Evolutionary conservation across 1,139 yeast genomes (phyloP).

Genomic region (Geotrichum fermentans): DNA sequence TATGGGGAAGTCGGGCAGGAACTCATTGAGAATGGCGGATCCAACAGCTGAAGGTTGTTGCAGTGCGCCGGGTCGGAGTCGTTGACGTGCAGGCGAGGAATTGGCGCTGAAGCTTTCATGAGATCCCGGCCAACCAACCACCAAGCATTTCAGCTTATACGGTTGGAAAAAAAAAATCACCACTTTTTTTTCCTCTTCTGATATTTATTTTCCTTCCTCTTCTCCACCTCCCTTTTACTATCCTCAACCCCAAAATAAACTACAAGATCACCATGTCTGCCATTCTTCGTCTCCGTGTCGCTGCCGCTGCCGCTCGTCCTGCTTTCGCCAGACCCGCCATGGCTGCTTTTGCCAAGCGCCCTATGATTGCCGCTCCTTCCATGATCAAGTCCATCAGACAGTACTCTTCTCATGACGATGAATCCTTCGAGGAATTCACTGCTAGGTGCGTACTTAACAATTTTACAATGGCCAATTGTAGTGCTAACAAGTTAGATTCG

Average conservation of each 20-base stretch:
- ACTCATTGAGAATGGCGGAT: too few relatives aligned
- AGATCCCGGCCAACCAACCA: slow-evolving; percentile 17
- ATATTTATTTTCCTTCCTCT: background rate
- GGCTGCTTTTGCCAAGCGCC: slow-evolving; percentile 24
- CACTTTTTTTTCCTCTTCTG: background rate
- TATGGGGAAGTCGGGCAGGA: too few relatives aligned
- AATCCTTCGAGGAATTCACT: slow-evolving; percentile 92
- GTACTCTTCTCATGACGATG: slow-evolving; percentile 74
- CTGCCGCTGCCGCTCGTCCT: slow-evolving; percentile 23
- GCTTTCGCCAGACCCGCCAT: slow-evolving; percentile 24
- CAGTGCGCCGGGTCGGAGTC: too few relatives aligned
- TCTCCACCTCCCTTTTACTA: slow-evolving; percentile 1
- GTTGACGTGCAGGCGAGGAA: too few relatives aligned
- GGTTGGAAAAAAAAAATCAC: slow-evolving; percentile 3
- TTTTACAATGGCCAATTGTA: background rate
- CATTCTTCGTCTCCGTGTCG: slow-evolving; percentile 24
- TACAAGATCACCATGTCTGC: slow-evolving; percentile 20
- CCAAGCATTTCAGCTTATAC: slow-evolving; percentile 10
- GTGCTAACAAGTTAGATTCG: slow-evolving; percentile 51
- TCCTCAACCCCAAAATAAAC: background rate
- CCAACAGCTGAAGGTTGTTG: too few relatives aligned
- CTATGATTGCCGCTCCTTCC: slow-evolving; percentile 35
- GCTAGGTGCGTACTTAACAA: slow-evolving; percentile 37
- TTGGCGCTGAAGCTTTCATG: too few relatives aligned
- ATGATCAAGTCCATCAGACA: slow-evolving; percentile 43